Evolutionary conservation across 2,329 filamentous ascomycete genomes (phyloP), one percentile per base, ranked within the genome.

Genomic region (Hymenoscyphus albidus): DNA sequence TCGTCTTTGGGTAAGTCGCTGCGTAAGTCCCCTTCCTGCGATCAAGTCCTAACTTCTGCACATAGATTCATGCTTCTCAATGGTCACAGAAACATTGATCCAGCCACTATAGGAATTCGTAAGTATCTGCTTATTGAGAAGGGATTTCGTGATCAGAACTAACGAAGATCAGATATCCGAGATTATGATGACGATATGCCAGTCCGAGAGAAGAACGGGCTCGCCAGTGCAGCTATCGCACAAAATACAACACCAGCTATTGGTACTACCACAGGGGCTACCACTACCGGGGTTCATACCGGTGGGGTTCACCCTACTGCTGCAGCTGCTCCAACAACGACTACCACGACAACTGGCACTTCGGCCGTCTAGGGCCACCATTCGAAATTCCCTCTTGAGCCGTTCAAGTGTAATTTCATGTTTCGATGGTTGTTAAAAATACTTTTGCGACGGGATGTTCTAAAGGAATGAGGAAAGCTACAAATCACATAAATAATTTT

Each of bases 81-180:
- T 77, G 85, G 86, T 0, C 87, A 89, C 74, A 80, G 85, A 58
- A 84, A 83, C 68, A 88, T 89, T 60, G 82, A 85, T 57, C 83
- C 85, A 10, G 76, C 79, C 5, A 76, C 79, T 14, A 77, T 90
- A 13, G 86, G 87, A 6, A 77, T 88, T 6, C 67, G 35, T 35
- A 35, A 35, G 35, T 35, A 35, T 35, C 9, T 5, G 6, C 35
- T 7, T 5, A 35, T 35, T 35, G 35, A 35, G 35, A 35, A 6
- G 35, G 5, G 35, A 35, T 2, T 10, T 35, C 35, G 35, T 35
- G 35, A 35, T 35, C 35, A 10, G 35, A 7, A 10, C 35, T 35
- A 35, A 35, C 9, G 5, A 10, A 35, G 35, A 35, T 7, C 4
- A 35, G 35, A 74, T 51, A 76, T 80, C 14, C 75, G 76, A 9